Base-by-base conservation (phyloP, 202 grass and related monocot species). In the Bolboschoenoplectus hybrid region DNA sequence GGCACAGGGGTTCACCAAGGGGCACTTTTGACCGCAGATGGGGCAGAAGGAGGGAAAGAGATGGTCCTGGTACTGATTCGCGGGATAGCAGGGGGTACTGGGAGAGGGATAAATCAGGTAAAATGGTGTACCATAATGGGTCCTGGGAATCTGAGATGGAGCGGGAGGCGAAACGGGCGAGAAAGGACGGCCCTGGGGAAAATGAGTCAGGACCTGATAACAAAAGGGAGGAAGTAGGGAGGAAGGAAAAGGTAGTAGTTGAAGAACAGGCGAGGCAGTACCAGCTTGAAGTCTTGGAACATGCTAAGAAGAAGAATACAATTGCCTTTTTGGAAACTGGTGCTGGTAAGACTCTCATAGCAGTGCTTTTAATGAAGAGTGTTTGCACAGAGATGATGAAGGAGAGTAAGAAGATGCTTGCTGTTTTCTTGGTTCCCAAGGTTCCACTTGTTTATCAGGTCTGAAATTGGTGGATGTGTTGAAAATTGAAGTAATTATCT, bases 401-500 rank as follows among this genome's bases (percentile, higher is more conserved):
- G 73, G 88, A 97, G 65, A 94, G 91, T 53, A 96, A 86, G 86
- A 99, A 94, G 83, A 94, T 99, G 87, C 89, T 96, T 14, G 92
- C 93, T 7, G 71, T 94, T 46, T 98, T 99, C 85, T 85, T 99
- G 92, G 97, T 99, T 69, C 93, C 97, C 57, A 99, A 99, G 78
- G 97, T 99, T 91, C 97, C 93, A 71, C 97, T 99, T 69, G 97
- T 99, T 66, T 99, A 99, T 78, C 93, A 99, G 97, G 97, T 99
- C 5, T 69, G 16, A 85, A 51, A 85, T 56, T 74, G 32, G 7
- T 43, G 6, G 17, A 16, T 58, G 13, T 50, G 67, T 88, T 73
- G 60, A 60, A 36, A 45, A 62, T 64, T 88, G 69, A 6, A 50
- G 82, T 74, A 32, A 49, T 11, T 39, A 61, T 67, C 62, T 88